A percentile compares a stretch with the other conserved stretches of the same genome.
Evolutionary conservation across 2,329 filamentous ascomycete species (phyloP).

Genomic region (Cladophialophora bantiana): DNA sequence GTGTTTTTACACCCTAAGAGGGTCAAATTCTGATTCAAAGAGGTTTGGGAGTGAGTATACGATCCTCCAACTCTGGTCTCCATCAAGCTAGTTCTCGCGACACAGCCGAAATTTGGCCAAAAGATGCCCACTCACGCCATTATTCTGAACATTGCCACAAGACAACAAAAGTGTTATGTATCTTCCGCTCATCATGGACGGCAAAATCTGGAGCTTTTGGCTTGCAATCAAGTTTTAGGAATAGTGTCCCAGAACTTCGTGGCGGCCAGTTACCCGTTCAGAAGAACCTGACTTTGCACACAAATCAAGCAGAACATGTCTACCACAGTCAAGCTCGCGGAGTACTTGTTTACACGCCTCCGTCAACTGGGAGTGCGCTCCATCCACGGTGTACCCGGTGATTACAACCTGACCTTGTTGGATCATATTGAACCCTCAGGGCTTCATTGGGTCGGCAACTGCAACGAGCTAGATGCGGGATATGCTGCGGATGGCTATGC

Average conservation of each 20-base stretch:
- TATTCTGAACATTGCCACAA: background rate
- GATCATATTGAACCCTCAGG: conserved; percentile 63
- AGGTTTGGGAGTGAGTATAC: background rate
- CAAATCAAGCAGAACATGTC: background rate
- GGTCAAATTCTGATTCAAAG: background rate
- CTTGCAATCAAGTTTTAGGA: background rate
- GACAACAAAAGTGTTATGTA: no score
- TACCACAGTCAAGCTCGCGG: conserved; percentile 52
- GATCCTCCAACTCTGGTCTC: background rate
- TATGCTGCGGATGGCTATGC: conserved; percentile 82
- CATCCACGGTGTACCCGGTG: conserved; percentile 60
- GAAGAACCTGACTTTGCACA: background rate
- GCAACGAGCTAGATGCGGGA: conserved; percentile 68
- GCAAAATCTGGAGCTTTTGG: background rate
- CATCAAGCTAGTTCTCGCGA: background rate
- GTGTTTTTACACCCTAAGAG: no score
- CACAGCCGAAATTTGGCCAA: background rate
- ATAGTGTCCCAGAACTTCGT: background rate
- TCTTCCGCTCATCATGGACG: background rate
- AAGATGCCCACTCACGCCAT: background rate
- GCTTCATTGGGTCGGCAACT: conserved; percentile 66
- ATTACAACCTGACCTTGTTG: conserved; percentile 53
- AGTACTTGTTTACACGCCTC: conserved; percentile 59
- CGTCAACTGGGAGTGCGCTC: conserved; percentile 56
- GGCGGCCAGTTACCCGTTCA: background rate